These are phyloP conservation scores for Dryas drummondii DNA, from an alignment of 306 rosid species.

Conservation along the genomic window DNA sequence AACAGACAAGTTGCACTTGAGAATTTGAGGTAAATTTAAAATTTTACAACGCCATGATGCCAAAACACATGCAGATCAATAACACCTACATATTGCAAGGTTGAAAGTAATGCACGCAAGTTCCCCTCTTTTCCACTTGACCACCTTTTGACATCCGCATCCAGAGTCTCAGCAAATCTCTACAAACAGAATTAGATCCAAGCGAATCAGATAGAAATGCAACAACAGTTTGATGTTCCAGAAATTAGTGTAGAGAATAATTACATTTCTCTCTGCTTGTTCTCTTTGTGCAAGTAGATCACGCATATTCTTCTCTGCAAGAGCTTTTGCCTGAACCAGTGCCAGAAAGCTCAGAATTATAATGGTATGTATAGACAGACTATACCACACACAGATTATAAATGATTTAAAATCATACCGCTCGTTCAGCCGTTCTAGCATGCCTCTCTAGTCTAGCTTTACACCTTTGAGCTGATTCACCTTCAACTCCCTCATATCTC, in stretches of 20 bases:
- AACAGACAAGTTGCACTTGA: neutral
- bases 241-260: constrained; percentile 10
- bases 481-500: constrained; percentile 66
- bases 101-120: constrained; percentile 93
- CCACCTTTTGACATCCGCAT: constrained; percentile 97
- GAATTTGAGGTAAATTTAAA: neutral
- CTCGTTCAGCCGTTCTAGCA: constrained; percentile 90
- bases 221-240: constrained; percentile 20
- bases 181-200: constrained; percentile 47
- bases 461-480: constrained; percentile 93
- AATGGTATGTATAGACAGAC: constrained; percentile 13
- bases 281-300: constrained; percentile 85
- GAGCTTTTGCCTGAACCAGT: constrained; percentile 79
- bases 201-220: constrained; percentile 28
- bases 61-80: constrained; percentile 8
- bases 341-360: constrained; percentile 31
- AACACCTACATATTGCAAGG: constrained; percentile 93
- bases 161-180: constrained; percentile 93
- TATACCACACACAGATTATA: neutral
- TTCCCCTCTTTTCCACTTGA: constrained; percentile 98
- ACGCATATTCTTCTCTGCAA: constrained; percentile 82
- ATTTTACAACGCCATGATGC: neutral
- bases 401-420: constrained; percentile 55
- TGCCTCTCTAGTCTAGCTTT: constrained; percentile 94
- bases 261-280: constrained; percentile 87